These are phyloP conservation scores for Cucumis cinereus DNA, from an alignment of 306 rosid genomes.

Conservation along the genomic window DNA sequence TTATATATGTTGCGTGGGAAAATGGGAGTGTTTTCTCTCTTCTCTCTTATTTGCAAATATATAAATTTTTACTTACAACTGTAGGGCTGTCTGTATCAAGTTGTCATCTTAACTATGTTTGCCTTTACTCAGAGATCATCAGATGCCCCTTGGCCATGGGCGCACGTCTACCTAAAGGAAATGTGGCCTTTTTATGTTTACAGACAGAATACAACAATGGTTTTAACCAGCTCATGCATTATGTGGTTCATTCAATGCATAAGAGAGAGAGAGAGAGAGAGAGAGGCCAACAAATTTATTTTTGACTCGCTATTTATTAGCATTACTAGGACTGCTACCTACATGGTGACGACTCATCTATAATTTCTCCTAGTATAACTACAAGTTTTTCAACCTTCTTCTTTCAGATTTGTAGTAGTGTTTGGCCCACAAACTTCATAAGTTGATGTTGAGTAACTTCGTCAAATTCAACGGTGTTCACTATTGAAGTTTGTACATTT, in stretches of 20 bases:
- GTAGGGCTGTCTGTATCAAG: neutral
- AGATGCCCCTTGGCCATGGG: neutral
- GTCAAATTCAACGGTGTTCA: too few relatives aligned
- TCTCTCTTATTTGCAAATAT: neutral
- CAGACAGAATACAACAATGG: neutral
- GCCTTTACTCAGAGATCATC: neutral
- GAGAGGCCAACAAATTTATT: neutral
- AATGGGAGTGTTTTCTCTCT: neutral
- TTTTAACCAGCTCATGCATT: neutral
- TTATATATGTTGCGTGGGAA: slow-evolving; percentile 1
- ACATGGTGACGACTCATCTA: neutral
- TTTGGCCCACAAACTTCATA: too few relatives aligned
- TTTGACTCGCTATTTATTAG: neutral
- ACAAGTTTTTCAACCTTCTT: too few relatives aligned
- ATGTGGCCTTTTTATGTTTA: neutral
- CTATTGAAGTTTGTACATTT: too few relatives aligned
- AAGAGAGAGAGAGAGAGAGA: neutral
- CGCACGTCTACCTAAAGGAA: neutral
- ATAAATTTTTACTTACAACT: neutral
- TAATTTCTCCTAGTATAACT: neutral
- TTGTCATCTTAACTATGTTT: neutral
- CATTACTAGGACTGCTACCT: neutral
- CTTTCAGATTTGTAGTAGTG: too few relatives aligned
- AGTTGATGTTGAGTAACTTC: too few relatives aligned
- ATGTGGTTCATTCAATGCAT: neutral